Evolutionary conservation across 1,284 basidiomycete genomes (phyloP).

Genomic region (Ustilago xerochloae): DNA sequence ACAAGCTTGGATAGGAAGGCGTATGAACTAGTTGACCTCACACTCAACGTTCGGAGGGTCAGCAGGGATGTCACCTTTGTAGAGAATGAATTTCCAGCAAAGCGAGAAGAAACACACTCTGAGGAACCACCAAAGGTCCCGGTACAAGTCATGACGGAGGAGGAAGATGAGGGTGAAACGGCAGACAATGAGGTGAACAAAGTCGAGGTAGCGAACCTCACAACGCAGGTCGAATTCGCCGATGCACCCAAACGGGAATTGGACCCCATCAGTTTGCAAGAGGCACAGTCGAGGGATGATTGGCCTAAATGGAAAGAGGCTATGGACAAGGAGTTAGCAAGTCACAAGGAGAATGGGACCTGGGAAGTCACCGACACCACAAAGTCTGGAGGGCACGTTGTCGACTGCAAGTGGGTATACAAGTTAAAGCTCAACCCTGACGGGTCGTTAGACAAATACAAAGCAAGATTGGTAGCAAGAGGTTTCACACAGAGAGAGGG

Average conservation of each 20-base stretch:
- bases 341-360: background rate
- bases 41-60: too few species aligned
- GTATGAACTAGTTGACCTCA: background rate
- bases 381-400: background rate
- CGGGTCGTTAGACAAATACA: constrained; percentile 3
- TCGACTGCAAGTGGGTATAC: background rate
- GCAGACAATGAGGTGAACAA: too few species aligned
- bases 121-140: background rate
- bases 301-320: constrained; percentile 2
- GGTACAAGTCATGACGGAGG: too few species aligned
- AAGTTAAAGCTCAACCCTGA: background rate
- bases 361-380: background rate
- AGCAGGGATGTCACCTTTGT: background rate
- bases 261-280: background rate
- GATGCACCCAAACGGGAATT: background rate
- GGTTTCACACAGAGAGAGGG: background rate
- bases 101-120: background rate
- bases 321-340: background rate
- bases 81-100: background rate
- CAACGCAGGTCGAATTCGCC: background rate
- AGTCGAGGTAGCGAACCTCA: background rate
- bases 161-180: too few species aligned
- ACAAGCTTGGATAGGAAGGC: background rate
- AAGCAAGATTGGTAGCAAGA: background rate
- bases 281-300: background rate